Evolutionary conservation across 192 early-diverging fungal species (phyloP).

Genomic region (Pilaira anomala): DNA sequence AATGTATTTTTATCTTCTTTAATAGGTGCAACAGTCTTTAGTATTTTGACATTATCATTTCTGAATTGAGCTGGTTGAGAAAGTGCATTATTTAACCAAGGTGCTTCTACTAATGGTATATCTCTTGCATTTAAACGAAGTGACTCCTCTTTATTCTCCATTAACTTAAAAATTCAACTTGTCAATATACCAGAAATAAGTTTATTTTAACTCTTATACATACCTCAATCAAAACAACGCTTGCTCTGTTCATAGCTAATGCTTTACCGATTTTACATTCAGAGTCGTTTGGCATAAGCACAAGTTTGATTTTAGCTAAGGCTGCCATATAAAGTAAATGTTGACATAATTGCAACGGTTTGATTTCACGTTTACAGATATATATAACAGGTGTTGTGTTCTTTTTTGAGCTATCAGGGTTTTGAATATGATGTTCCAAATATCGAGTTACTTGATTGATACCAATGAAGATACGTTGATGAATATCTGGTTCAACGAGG

Average conservation of each 20-base stretch:
- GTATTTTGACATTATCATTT: not conserved
- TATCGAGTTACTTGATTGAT: slow-evolving; percentile 17
- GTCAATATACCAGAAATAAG: not conserved
- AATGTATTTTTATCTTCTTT: not conserved
- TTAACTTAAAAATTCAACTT: not conserved
- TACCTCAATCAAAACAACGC: not conserved
- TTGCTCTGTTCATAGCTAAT: slow-evolving; percentile 1
- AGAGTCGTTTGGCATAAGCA: not conserved
- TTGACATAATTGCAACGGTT: not conserved
- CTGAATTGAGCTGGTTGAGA: not conserved
- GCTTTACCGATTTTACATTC: slow-evolving; percentile 1
- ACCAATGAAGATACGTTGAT: slow-evolving; percentile 1
- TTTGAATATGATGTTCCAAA: slow-evolving; percentile 9
- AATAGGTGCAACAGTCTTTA: slow-evolving; percentile 16
- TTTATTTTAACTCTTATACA: too few species aligned
- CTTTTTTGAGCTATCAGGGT: not conserved
- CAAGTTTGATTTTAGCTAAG: not conserved
- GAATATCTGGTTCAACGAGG: slow-evolving; percentile 2
- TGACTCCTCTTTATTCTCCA: slow-evolving; percentile 1
- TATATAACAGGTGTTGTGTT: not conserved
- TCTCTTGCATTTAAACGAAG: not conserved
- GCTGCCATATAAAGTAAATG: slow-evolving; percentile 20
- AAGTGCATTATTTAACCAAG: not conserved
- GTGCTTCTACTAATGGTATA: not conserved
- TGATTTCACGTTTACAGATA: slow-evolving; percentile 21